Evolutionary conservation across 371 early-diverging fungal genomes (phyloP).

Genomic region (Thermomucor indicae-seudaticae): DNA sequence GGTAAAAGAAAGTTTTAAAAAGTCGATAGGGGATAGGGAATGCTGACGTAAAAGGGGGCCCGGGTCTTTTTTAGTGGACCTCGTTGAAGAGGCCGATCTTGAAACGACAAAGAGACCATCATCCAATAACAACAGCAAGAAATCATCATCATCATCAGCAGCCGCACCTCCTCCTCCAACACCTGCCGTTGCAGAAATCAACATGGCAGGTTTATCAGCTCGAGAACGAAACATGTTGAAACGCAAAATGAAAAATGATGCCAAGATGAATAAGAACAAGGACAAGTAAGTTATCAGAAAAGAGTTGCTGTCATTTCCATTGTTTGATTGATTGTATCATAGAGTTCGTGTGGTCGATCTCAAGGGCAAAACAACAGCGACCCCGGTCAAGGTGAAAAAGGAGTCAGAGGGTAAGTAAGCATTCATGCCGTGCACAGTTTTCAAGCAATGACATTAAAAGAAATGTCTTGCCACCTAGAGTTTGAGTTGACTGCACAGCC

Average conservation of each 20-base stretch:
- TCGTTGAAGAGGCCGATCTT: conserved; percentile 67
- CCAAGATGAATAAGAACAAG: conserved; percentile 70
- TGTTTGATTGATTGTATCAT: neutral
- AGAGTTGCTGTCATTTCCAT: neutral
- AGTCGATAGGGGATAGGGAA: neutral
- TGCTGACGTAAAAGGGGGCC: neutral
- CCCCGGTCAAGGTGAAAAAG: conserved; percentile 41
- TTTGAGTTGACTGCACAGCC: conserved; percentile 70
- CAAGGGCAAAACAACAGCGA: conserved; percentile 37
- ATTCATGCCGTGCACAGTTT: neutral
- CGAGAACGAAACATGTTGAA: conserved; percentile 88
- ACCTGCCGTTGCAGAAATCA: conserved; percentile 50
- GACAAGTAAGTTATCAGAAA: conserved; percentile 53
- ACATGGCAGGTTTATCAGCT: conserved; percentile 83
- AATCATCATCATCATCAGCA: conserved; percentile 9
- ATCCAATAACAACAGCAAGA: conserved; percentile 3
- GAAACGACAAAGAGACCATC: conserved; percentile 9
- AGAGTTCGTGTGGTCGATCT: conserved; percentile 49
- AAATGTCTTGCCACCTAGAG: conserved; percentile 19
- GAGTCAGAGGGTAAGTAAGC: conserved; percentile 33
- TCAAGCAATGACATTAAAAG: too few species aligned
- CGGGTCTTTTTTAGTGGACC: conserved; percentile 51
- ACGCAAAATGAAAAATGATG: conserved; percentile 80
- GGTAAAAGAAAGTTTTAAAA: conserved; percentile 37
- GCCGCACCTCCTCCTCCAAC: conserved; percentile 22